These are phyloP conservation scores for Coffea canephora DNA, from an alignment of 257 asterid genomes.

Conservation along the genomic window DNA sequence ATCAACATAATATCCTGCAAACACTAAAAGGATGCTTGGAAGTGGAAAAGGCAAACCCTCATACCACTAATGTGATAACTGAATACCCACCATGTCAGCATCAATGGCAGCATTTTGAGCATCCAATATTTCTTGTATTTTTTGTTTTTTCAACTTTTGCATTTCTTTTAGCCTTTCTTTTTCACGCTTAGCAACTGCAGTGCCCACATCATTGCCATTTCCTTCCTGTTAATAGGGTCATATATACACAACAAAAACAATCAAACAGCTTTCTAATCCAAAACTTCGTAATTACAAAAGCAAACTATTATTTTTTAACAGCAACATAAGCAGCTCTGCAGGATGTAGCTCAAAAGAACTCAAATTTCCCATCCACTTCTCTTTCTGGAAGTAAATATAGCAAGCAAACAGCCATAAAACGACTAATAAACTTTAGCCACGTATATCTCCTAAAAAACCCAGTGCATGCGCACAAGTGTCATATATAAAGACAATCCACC, in stretches of 20 bases:
- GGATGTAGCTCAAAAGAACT: neutral
- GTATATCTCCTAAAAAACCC: neutral
- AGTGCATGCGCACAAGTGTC: neutral
- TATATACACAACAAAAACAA: slow-evolving; percentile 2
- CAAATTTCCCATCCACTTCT: neutral
- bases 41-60: neutral
- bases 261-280: neutral
- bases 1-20: slow-evolving; percentile 3
- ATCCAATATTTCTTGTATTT: slow-evolving; percentile 82
- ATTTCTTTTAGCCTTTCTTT: slow-evolving; percentile 67
- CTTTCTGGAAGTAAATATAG: neutral
- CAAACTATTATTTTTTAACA: neutral
- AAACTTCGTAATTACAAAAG: neutral
- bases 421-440: neutral
- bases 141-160: slow-evolving; percentile 81
- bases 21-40: neutral
- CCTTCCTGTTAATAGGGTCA: slow-evolving; percentile 45
- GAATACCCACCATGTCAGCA: slow-evolving; percentile 78
- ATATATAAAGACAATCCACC: too few relatives aligned
- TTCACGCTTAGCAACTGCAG: slow-evolving; percentile 72
- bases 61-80: neutral
- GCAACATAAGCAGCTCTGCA: neutral
- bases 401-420: neutral
- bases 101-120: slow-evolving; percentile 94
- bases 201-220: slow-evolving; percentile 35